Conservation (phyloP, 257 asterid species). For the Fraxinus cuspidata region DNA sequence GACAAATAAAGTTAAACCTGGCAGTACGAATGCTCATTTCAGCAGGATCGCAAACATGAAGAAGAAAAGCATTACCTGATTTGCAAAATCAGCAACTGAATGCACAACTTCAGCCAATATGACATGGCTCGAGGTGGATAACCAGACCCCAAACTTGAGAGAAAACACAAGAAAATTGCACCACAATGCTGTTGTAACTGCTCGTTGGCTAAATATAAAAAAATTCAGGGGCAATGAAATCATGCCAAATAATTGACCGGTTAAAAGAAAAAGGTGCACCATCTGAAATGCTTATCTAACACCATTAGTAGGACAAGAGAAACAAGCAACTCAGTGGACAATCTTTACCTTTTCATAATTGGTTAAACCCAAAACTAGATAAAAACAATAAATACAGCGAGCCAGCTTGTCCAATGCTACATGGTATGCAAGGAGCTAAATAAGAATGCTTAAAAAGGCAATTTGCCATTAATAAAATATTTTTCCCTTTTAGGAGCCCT, state of each 20-base stretch:
- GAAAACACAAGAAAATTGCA: slow-evolving; percentile 96
- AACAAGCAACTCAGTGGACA: background rate
- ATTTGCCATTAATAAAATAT: background rate
- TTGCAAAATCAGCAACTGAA: slow-evolving; percentile 93
- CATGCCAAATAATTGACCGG: slow-evolving; percentile 13
- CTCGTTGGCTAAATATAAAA: slow-evolving; percentile 69
- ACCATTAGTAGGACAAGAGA: slow-evolving; percentile 16
- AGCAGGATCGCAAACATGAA: slow-evolving; percentile 7
- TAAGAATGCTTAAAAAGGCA: background rate
- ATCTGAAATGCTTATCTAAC: slow-evolving; percentile 2
- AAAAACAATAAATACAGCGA: background rate
- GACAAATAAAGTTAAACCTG: slow-evolving; percentile 20
- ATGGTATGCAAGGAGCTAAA: background rate
- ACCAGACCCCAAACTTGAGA: slow-evolving; percentile 96
- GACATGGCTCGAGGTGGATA: slow-evolving; percentile 91
- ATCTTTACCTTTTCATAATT: background rate
- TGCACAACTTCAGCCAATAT: slow-evolving; percentile 89
- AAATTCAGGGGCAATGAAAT: slow-evolving; percentile 24
- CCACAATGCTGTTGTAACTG: slow-evolving; percentile 94
- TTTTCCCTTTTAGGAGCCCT: background rate
- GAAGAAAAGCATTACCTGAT: slow-evolving; percentile 61
- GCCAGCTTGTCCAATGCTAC: background rate
- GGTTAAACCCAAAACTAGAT: background rate
- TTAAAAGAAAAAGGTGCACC: slow-evolving; percentile 19
- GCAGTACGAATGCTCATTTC: background rate